Percentiles rank a stretch among this genome's conserved stretches.
phyloP scores from a whole-genome alignment of 129 eudicot species.

The Centella asiatica region DNA sequence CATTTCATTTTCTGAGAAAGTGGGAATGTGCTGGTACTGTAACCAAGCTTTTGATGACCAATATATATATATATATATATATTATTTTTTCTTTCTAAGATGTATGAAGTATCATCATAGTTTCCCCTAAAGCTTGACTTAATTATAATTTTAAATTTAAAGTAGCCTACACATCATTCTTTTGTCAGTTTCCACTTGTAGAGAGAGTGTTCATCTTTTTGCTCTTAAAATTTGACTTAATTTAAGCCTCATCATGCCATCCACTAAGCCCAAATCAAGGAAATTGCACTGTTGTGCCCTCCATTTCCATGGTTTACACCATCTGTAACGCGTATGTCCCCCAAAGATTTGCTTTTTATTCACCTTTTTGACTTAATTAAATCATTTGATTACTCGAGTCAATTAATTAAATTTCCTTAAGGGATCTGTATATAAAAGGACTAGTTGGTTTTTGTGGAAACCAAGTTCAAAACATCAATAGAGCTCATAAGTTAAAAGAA shows the following conservation, averaged over 20 bases:
- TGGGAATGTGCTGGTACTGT: background rate
- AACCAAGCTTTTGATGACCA: background rate
- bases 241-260: constrained; percentile 11
- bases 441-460: constrained; percentile 8
- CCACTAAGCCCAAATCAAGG: constrained; percentile 18
- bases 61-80: background rate
- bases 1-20: background rate
- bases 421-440: constrained; percentile 15
- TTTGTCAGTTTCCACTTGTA: constrained; percentile 25
- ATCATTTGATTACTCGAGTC: constrained; percentile 35
- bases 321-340: background rate
- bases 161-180: constrained; percentile 11
- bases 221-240: constrained; percentile 15
- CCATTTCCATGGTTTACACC: background rate
- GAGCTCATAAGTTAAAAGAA: background rate
- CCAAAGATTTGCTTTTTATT: background rate
- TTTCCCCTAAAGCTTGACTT: constrained; percentile 3
- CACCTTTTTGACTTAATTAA: constrained; percentile 14
- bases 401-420: constrained; percentile 13
- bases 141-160: background rate
- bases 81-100: background rate
- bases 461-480: background rate
- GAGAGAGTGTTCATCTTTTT: constrained; percentile 12
- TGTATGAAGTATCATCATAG: background rate
- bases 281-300: background rate